Percentiles rank a stretch among this genome's conserved stretches.
These are phyloP conservation scores for Hirsutella thompsonii DNA, from an alignment of 2,329 filamentous ascomycete species.

Conservation along the genomic window DNA sequence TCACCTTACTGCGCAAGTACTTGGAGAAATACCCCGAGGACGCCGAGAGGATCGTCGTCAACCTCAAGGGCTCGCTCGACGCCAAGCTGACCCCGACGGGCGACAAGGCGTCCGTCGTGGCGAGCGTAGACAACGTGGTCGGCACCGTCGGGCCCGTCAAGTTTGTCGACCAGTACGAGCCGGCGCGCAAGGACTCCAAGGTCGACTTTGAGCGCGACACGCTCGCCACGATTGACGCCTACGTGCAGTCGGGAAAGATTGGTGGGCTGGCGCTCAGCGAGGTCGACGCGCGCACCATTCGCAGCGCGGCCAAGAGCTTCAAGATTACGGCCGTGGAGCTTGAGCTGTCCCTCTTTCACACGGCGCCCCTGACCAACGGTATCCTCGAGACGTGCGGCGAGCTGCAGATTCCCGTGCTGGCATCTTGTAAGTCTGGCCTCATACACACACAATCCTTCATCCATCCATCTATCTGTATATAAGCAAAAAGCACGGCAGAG, in stretches of 20 bases:
- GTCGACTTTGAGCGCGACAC: conserved; percentile 31
- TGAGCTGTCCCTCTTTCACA: conserved; percentile 37
- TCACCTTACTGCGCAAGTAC: conserved; percentile 47
- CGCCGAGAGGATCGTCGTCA: conserved; percentile 46
- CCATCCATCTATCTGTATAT: too few relatives aligned
- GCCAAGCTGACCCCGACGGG: conserved; percentile 31
- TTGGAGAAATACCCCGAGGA: conserved; percentile 52
- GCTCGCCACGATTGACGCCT: conserved; percentile 29
- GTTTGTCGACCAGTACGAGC: conserved; percentile 48
- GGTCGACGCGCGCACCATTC: conserved; percentile 33
- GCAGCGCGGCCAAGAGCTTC: conserved; percentile 28
- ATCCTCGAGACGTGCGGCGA: conserved; percentile 44
- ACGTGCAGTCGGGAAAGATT: conserved; percentile 37
- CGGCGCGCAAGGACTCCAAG: conserved; percentile 40
- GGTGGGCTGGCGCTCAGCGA: conserved; percentile 40
- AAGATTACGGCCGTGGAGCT: conserved; percentile 38
- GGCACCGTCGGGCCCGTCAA: conserved; percentile 37
- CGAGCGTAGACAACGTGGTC: conserved; percentile 45
- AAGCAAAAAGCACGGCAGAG: too few relatives aligned
- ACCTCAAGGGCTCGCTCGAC: conserved; percentile 42
- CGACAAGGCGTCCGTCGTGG: conserved; percentile 38
- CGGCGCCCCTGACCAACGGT: conserved; percentile 36
- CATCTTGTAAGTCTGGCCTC: conserved; percentile 49
- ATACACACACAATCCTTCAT: neutral
- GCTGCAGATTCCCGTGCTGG: conserved; percentile 54